A percentile compares a stretch with the other conserved stretches of the same genome.
Conservation (phyloP, 2,329 filamentous ascomycete species). For the Drechslerella stenobrocha region DNA sequence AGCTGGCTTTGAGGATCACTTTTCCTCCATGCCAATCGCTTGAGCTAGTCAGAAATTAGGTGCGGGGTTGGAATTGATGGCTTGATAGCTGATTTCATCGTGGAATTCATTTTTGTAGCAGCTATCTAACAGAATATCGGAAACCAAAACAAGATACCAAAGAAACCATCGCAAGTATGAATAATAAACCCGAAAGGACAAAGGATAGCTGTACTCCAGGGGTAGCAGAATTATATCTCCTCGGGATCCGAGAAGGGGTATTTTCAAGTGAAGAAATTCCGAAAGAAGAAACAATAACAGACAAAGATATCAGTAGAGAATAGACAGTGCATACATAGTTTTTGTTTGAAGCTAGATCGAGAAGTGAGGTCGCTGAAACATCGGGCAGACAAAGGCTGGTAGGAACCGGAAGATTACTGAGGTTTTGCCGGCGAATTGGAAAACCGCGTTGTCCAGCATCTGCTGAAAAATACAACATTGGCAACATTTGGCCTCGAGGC, state of each 20-base stretch:
- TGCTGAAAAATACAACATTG: constrained; percentile 48
- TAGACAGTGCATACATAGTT: too few species aligned
- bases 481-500: constrained; percentile 21
- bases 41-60: neutral
- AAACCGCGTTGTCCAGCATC: constrained; percentile 39
- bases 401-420: too few species aligned
- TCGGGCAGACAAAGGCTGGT: too few species aligned
- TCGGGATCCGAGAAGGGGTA: neutral
- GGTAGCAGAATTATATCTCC: neutral
- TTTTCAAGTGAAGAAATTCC: neutral
- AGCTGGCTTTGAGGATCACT: neutral
- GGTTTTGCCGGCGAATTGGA: constrained; percentile 15
- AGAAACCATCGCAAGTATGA: neutral
- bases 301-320: neutral
- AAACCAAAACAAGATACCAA: constrained; percentile 3
- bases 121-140: neutral
- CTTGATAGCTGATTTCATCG: constrained; percentile 5
- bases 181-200: neutral
- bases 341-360: constrained; percentile 19
- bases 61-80: neutral
- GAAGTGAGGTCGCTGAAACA: constrained; percentile 21
- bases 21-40: neutral
- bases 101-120: neutral
- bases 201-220: neutral
- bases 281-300: constrained; percentile 8